Evolutionary conservation across 768 basidiomycete species (phyloP).

Genomic region (Kwoniella pini): DNA sequence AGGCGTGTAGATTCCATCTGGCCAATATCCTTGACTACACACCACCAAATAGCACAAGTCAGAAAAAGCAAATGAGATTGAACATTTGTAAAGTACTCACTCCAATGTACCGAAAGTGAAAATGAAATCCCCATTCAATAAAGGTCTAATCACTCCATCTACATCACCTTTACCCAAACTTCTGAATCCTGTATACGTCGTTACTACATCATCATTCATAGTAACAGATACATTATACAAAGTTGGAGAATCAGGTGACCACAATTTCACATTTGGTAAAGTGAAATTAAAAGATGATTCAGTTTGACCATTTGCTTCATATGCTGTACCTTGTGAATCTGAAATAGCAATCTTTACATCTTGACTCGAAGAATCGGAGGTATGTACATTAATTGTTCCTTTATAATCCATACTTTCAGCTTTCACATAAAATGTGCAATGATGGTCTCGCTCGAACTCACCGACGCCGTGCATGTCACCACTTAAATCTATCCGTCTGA

Average conservation of each 20-base stretch:
- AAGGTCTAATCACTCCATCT: slow-evolving; percentile 16
- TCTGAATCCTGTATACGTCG: slow-evolving; percentile 26
- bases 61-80: not conserved
- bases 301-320: slow-evolving; percentile 3
- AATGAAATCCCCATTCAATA: slow-evolving; percentile 28
- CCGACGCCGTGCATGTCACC: slow-evolving; percentile 29
- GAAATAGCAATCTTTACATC: slow-evolving; percentile 4
- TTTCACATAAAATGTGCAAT: not conserved
- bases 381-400: slow-evolving; percentile 17
- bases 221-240: slow-evolving; percentile 30
- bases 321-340: slow-evolving; percentile 10
- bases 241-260: slow-evolving; percentile 25
- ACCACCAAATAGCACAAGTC: not conserved
- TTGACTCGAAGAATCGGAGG: slow-evolving; percentile 13
- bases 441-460: not conserved
- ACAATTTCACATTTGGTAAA: slow-evolving; percentile 18
- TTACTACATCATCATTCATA: slow-evolving; percentile 24
- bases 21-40: slow-evolving; percentile 34
- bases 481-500: slow-evolving; percentile 18
- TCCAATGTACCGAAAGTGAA: slow-evolving; percentile 32
- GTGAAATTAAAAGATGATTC: slow-evolving; percentile 20
- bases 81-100: slow-evolving; percentile 22
- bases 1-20: slow-evolving; percentile 32
- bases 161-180: slow-evolving; percentile 20
- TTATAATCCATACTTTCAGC: not conserved